These are phyloP conservation scores for Jacaranda copaia DNA, from an alignment of 257 asterid genomes.

Conservation along the genomic window DNA sequence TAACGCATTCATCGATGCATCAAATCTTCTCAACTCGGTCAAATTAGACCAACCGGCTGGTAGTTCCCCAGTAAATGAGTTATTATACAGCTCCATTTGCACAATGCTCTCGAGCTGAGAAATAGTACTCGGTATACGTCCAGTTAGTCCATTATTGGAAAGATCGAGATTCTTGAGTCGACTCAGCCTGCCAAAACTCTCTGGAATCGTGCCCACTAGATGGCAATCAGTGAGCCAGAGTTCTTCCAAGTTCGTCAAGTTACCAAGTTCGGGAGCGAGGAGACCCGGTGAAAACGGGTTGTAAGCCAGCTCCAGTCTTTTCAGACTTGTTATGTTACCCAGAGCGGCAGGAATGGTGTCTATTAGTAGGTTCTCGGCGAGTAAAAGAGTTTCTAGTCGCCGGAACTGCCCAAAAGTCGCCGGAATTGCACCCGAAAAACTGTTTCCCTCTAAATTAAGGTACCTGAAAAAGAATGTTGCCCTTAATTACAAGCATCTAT, in stretches of 20 bases:
- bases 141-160: conserved; percentile 57
- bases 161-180: conserved; percentile 70
- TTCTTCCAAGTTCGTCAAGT: conserved; percentile 59
- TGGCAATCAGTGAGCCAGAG: conserved; percentile 64
- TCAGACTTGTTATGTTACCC: conserved; percentile 68
- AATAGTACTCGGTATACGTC: conserved; percentile 58
- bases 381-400: conserved; percentile 59
- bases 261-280: conserved; percentile 72
- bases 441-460: conserved; percentile 60
- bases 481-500: background rate
- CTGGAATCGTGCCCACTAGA: conserved; percentile 68
- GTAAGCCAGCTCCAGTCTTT: conserved; percentile 54
- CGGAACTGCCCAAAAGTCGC: conserved; percentile 61
- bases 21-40: conserved; percentile 71
- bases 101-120: conserved; percentile 55
- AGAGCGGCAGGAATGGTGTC: conserved; percentile 64
- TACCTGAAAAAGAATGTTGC: conserved; percentile 46
- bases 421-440: conserved; percentile 75
- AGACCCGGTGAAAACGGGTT: conserved; percentile 63
- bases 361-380: conserved; percentile 56
- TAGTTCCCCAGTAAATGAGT: conserved; percentile 60
- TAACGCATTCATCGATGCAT: conserved; percentile 65
- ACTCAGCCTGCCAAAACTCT: conserved; percentile 50
- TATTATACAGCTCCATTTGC: conserved; percentile 76
- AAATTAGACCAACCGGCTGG: conserved; percentile 79